Conservation (phyloP, 768 basidiomycete genomes). For the Auricularia heimuer region DNA sequence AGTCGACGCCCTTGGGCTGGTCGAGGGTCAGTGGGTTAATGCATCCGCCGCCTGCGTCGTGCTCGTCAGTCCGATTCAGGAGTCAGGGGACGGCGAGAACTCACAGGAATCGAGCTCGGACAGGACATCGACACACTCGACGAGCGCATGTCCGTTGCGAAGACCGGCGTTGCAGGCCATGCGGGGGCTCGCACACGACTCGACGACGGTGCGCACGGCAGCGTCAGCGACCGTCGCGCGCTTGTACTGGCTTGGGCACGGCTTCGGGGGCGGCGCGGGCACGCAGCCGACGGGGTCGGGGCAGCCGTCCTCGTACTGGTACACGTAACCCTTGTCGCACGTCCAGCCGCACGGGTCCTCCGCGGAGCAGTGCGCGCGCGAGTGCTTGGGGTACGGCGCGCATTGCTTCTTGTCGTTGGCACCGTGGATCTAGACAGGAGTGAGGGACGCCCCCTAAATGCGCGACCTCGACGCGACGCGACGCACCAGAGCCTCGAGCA, state of each 20-base stretch:
- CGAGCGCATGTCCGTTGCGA: neutral
- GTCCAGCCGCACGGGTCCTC: neutral
- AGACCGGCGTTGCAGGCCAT: neutral
- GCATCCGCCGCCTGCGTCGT: conserved; percentile 33
- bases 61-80: conserved; percentile 3
- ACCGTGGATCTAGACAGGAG: neutral
- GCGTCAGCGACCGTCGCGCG: neutral
- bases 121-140: neutral
- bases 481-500: conserved; percentile 6
- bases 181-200: neutral
- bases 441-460: too few relatives aligned
- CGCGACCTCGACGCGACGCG: neutral
- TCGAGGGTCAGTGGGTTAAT: conserved; percentile 19
- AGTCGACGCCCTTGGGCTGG: conserved; percentile 33
- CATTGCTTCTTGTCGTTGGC: neutral
- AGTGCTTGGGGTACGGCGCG: neutral
- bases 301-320: neutral
- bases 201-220: neutral
- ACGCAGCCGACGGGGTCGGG: neutral
- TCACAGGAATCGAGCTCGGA: conserved; percentile 12
- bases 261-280: neutral
- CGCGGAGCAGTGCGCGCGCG: neutral
- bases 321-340: neutral
- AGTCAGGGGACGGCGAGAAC: conserved; percentile 27
- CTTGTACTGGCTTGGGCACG: neutral